Conservation (phyloP, 345 rosid species). For the Rhodamnia rubescens region DNA sequence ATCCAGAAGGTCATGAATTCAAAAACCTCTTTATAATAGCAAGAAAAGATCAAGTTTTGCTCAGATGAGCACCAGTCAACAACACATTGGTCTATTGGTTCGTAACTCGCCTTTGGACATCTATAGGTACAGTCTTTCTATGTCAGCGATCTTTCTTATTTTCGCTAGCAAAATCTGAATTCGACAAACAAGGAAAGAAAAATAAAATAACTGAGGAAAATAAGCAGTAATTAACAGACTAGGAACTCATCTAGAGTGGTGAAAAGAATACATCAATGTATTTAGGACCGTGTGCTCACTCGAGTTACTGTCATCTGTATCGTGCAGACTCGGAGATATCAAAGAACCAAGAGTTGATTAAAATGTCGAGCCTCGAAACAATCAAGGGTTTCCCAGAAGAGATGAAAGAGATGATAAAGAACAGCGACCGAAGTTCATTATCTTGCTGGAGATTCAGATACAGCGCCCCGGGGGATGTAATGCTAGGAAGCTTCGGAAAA, state of each 20-base stretch:
- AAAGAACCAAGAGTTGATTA: constrained; percentile 20
- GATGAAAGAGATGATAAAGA: constrained; percentile 24
- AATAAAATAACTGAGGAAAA: not conserved
- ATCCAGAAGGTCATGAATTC: constrained; percentile 33
- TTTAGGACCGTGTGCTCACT: not conserved
- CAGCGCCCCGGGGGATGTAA: constrained; percentile 27
- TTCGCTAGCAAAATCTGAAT: not conserved
- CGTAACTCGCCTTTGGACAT: not conserved
- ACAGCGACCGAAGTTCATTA: constrained; percentile 17
- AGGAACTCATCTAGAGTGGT: not conserved
- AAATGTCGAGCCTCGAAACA: constrained; percentile 7
- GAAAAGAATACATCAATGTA: not conserved
- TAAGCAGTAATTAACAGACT: not conserved
- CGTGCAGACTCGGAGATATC: constrained; percentile 1
- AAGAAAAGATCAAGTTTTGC: not conserved
- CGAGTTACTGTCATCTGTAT: not conserved
- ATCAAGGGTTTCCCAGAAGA: constrained; percentile 24
- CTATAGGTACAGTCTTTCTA: constrained; percentile 1
- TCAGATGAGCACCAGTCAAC: constrained; percentile 27
- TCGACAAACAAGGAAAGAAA: not conserved
- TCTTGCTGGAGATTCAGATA: constrained; percentile 27
- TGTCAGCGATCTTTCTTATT: not conserved
- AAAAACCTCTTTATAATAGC: constrained; percentile 12
- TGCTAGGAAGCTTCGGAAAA: constrained; percentile 16
- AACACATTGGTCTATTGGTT: constrained; percentile 31